Percentiles rank a stretch among this genome's conserved stretches.
These are phyloP conservation scores for Heliamphora pulchella DNA, from an alignment of 179 eudicot genomes.

Conservation along the genomic window DNA sequence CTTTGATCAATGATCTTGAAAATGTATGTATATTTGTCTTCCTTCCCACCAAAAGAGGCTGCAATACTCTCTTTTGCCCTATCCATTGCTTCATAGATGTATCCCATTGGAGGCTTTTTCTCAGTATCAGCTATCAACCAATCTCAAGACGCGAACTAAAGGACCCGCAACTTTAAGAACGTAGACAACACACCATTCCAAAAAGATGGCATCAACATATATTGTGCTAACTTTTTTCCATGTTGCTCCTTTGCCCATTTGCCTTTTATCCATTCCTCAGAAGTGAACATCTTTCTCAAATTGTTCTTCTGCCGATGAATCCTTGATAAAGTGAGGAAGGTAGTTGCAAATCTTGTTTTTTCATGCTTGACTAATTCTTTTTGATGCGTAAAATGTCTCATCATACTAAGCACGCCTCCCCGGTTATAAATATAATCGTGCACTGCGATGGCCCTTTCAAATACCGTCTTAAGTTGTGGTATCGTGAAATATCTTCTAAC, in stretches of 20 bases:
- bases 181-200: not conserved
- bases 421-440: too few relatives aligned
- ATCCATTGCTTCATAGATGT: not conserved
- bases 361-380: too few relatives aligned
- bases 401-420: too few relatives aligned
- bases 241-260: not conserved
- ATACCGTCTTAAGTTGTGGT: too few relatives aligned
- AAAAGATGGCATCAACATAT: not conserved
- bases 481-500: too few relatives aligned
- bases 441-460: too few relatives aligned
- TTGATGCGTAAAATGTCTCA: too few relatives aligned
- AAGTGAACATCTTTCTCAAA: too few relatives aligned
- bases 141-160: not conserved
- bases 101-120: slow-evolving; percentile 1
- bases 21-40: not conserved
- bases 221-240: not conserved
- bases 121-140: not conserved
- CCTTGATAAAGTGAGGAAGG: too few relatives aligned
- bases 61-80: not conserved
- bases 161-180: not conserved
- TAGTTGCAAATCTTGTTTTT: too few relatives aligned
- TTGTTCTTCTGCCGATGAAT: too few relatives aligned
- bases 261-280: too few relatives aligned
- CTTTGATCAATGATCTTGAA: slow-evolving; percentile 11
- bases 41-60: not conserved